Conservation (phyloP, 2,329 filamentous ascomycete species). For the Teratosphaeria gauchensis region DNA sequence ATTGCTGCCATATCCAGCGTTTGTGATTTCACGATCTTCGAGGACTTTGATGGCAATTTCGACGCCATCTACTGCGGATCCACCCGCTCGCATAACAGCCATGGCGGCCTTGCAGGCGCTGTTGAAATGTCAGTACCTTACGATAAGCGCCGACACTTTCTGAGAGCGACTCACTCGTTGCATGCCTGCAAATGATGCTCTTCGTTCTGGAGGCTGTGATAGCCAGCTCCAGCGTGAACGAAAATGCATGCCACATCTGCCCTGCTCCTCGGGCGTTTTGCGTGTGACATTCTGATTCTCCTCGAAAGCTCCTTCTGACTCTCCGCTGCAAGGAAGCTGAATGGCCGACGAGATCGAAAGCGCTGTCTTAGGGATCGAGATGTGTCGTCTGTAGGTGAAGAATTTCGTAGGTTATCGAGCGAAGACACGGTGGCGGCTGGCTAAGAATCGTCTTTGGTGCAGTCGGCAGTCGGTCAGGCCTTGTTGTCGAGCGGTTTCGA, state of each 20-base stretch:
- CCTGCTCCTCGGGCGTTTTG: conserved; percentile 28
- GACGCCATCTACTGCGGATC: conserved; percentile 74
- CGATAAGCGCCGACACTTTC: not conserved
- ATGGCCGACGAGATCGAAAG: not conserved
- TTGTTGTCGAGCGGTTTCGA: not conserved
- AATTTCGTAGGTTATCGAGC: not conserved
- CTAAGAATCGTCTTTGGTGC: not conserved
- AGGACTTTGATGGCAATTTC: conserved; percentile 80
- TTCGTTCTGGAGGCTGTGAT: conserved; percentile 82
- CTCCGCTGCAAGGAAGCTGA: not conserved
- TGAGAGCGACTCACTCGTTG: conserved; percentile 57
- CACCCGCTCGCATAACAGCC: conserved; percentile 67
- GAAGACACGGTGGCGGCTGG: not conserved
- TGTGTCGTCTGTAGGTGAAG: not conserved
- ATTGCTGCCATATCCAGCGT: conserved; percentile 93
- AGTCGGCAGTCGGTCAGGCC: not conserved
- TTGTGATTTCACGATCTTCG: conserved; percentile 92
- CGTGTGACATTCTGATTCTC: conserved; percentile 28
- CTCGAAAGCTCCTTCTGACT: not conserved
- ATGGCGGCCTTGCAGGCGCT: conserved; percentile 81
- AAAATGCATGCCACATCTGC: conserved; percentile 66
- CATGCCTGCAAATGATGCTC: conserved; percentile 75
- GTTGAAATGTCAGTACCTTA: conserved; percentile 14
- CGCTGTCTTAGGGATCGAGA: not conserved
- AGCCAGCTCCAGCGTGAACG: conserved; percentile 90